Base-by-base conservation (phyloP, 345 rosid genomes). In the Eucalyptus polybractea region DNA sequence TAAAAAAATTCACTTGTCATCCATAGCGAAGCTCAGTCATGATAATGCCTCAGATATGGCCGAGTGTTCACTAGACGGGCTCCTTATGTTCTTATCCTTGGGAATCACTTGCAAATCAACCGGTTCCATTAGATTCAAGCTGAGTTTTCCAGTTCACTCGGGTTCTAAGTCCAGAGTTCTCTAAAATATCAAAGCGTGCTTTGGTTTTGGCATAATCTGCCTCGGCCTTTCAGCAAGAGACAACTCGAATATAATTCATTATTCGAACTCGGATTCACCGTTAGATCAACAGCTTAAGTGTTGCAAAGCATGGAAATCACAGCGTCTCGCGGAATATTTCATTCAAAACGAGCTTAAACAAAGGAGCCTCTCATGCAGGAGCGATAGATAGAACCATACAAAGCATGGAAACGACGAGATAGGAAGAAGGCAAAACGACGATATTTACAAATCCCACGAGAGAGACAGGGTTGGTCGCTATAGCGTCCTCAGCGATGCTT, bases 401-500 rank as follows among this genome's bases (percentile, higher is more conserved):
- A 72, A 72, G 83, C 83, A 37, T 37, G 0, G 13, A 76, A 72
- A 40, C 85, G 5, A 76, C 47, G 15, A 22, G 9, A 40, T 6
- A 19, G 15, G 47, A 11, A 76, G 0, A 76, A 5, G 6, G 47
- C 47, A 22, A 76, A 76, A 40, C 85, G 29, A 40, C 47, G 85
- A 76, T 76, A 22, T 76, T 10, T 40, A 10, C 25, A 76, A 37
- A 21, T 76, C 85, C 85, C 47, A 40, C 12, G 47, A 76, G 47
- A 76, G 69, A 60, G n/a, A 53, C n/a, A 24, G 81, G 47, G 27
- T 37, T 1, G 85, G 16, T 76, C 47, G 7, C 47, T 22, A 3
- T 0, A 47, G 76, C 47, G 24, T 60, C 76, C 50, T 90, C 91
- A 94, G 56, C 93, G 97, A 67, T 94, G 98, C 94, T 95, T 93